phyloP scores from a whole-genome alignment of 1,284 basidiomycete species.

The Xanthoconium separans region DNA sequence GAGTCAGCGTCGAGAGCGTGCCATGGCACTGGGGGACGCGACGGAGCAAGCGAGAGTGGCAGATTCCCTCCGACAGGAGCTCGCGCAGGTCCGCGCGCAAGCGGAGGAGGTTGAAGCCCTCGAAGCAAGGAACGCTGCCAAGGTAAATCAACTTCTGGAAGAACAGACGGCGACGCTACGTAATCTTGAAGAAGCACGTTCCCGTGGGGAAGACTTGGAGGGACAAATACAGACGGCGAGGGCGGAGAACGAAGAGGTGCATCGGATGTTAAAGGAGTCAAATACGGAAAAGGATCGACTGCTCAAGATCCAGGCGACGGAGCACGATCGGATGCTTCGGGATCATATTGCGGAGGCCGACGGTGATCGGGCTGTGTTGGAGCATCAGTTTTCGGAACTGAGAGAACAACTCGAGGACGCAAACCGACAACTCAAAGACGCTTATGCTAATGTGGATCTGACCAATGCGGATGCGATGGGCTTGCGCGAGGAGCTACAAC shows the following conservation, averaged over 20 bases:
- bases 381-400: conserved; percentile 81
- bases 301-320: conserved; percentile 69
- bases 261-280: conserved; percentile 63
- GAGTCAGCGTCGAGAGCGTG: conserved; percentile 56
- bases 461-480: conserved; percentile 63
- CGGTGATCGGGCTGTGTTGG: conserved; percentile 85
- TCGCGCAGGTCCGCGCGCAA: conserved; percentile 59
- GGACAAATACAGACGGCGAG: conserved; percentile 67
- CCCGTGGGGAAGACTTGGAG: conserved; percentile 71
- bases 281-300: conserved; percentile 74
- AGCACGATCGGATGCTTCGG: conserved; percentile 81
- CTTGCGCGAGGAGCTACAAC: conserved; percentile 69
- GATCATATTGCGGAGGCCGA: conserved; percentile 91
- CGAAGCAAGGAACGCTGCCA: conserved; percentile 63
- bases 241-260: conserved; percentile 65
- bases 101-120: conserved; percentile 73
- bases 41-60: conserved; percentile 62
- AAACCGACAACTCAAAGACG: conserved; percentile 60
- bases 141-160: conserved; percentile 64
- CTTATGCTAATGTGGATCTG: conserved; percentile 55
- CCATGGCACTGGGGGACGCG: conserved; percentile 65
- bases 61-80: conserved; percentile 68
- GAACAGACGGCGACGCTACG: conserved; percentile 71
- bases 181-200: conserved; percentile 72
- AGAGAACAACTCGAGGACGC: conserved; percentile 60